Evolutionary conservation across 2,329 filamentous ascomycete species (phyloP), one percentile per base, ranked within the genome.

Genomic region (Ophiocordyceps camponoti-rufipedis): DNA sequence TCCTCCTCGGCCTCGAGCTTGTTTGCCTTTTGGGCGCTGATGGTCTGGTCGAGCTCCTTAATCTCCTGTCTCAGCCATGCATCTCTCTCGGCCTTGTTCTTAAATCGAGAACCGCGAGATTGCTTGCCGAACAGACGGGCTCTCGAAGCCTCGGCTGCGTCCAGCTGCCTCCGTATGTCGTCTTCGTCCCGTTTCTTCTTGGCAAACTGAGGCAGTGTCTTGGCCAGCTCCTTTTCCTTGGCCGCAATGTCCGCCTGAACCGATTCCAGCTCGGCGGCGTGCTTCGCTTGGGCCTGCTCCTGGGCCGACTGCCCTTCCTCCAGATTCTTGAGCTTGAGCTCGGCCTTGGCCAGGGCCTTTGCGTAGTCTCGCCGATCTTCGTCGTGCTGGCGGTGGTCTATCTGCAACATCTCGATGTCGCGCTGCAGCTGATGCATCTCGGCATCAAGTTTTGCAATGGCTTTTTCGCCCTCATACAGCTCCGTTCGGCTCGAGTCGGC

Each of bases 121-220:
- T 98, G 89, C 61, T 98, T 98, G 44, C 84, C 85, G 57, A 94
- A 85, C 8, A 98, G 73, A 35, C 88, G 80, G 51, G 83, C 78
- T 40, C 85, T 74, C 5, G 75, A 73, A 8, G 80, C 80, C 55
- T 93, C 83, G 0, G 82, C 82, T 44, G 82, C 71, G 42, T 87
- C 82, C 11, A 96, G 70, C 48, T 82, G 77, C 46, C 80, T 70
- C 55, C 80, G 81, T 28, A 85, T 68, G 14, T 75, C 72, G 14
- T 73, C 71, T 58, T 95, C 91, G 48, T 85, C 73, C 44, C 77
- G 70, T 59, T 81, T 86, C 51, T 79, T 79, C 48, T 75, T 69
- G 45, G 79, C 81, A 58, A 85, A 94, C 18, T 82, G 71, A 0
- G 93, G 91, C 12, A 81, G 65, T n/a, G 96, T 66, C 43, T 78